These are phyloP conservation scores for Coemansia sp. DNA, from an alignment of 192 early-diverging fungal species.

Conservation along the genomic window DNA sequence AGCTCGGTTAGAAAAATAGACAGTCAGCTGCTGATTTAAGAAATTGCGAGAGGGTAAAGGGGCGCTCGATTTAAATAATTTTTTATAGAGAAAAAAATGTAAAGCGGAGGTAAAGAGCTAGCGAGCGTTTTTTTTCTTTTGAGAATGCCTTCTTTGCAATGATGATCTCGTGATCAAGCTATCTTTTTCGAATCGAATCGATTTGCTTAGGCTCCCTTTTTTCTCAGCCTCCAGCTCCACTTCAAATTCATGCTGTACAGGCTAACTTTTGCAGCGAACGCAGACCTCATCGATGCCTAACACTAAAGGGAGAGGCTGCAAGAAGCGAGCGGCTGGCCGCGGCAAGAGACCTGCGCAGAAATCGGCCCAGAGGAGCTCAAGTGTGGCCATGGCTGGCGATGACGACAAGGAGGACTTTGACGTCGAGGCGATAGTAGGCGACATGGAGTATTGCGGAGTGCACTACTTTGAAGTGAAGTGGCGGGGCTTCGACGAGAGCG, in stretches of 20 bases:
- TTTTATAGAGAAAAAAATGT: not conserved
- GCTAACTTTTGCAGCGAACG: not conserved
- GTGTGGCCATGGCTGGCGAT: not conserved
- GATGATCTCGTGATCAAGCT: not conserved
- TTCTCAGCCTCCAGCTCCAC: not conserved
- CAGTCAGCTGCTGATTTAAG: not conserved
- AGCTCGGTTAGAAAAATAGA: not conserved
- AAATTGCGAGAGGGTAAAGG: not conserved
- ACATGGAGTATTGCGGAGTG: slow-evolving; percentile 13
- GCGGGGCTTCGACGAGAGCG: slow-evolving; percentile 7
- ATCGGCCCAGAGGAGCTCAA: not conserved
- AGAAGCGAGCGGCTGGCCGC: not conserved
- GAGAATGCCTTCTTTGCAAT: not conserved
- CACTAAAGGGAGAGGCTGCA: not conserved
- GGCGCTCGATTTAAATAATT: slow-evolving; percentile 4
- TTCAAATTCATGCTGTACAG: not conserved
- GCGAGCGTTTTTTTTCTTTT: not conserved
- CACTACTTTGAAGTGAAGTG: slow-evolving; percentile 30
- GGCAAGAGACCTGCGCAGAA: not conserved
- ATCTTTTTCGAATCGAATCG: not conserved
- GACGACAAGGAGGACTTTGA: not conserved
- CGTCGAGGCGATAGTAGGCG: slow-evolving; percentile 27
- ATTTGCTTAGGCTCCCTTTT: not conserved
- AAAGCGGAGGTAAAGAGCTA: not conserved
- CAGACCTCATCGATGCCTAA: not conserved